Base-by-base conservation (phyloP, 192 early-diverging fungal species). In the Phycomyces blakesleeanus region DNA sequence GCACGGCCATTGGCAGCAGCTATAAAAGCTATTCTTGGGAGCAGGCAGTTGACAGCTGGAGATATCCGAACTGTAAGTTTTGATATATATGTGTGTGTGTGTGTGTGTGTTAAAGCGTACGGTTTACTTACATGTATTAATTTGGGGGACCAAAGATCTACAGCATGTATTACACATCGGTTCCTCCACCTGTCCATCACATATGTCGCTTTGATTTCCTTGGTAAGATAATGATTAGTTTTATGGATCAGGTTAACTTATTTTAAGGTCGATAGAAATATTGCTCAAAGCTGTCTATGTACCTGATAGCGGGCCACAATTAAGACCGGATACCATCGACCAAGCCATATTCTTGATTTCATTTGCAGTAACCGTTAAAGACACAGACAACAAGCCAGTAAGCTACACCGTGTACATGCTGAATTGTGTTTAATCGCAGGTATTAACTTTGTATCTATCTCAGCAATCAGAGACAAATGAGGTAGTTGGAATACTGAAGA, bases 291-390 rank as follows among this genome's bases (percentile, higher is more conserved):
- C 80, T 0, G 63, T 77, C 9, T 82, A 78, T 67, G 77, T 84
- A 5, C 83, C 83, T 9, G 67, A 75, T 2, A 67, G 73, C 27
- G 79, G 75, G 3, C 57, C 60, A 14, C 51, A 74, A 20, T 61
- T 81, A 24, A 81, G 78, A 64, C 71, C 69, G 16, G 82, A 86
- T 55, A 77, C 82, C 44, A 76, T 78, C 40, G 82, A 82, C 50
- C 79, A 83, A 37, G 72, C 78, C 20, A 55, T 84, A 2, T 82
- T 74, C 64, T 52, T 86, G 8, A 59, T 83, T 10, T 78, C 80
- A 4, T 79, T 76, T 63, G 80, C 83, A 1, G 73, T 76, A 1
- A 73, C 71, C 37, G 75, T 75, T 4, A 74, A 78, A 12, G 78
- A 82, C 40, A 59, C 67, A 11, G 47, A 70, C 12, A 59, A 65